Evolutionary conservation across 1,284 basidiomycete species (phyloP), one percentile per base, ranked within the genome.

Genomic region (Vanrija pseudolonga): DNA sequence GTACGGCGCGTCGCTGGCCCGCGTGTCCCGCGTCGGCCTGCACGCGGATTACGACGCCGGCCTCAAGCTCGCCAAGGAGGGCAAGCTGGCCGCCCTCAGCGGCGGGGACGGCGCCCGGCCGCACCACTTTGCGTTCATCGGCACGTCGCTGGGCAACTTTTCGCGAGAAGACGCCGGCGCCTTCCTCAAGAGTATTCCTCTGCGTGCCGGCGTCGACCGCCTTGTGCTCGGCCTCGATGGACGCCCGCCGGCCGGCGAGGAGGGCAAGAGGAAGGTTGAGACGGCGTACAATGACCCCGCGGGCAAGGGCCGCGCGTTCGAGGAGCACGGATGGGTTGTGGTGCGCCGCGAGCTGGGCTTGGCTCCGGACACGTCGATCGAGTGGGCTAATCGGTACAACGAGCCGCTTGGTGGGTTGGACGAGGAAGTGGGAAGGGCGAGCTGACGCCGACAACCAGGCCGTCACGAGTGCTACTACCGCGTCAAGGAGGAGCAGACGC

Each of bases 61-160:
- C 14, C 66, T 83, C 22, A 73, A 81, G 18, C 78, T 78, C 52
- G 77, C 82, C 60, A 69, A 76, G 41, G 64, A 74, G 20, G 80
- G 79, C 36, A 76, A 76, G 6, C 73, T 81, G 12, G 50, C 49
- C 8, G 41, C 55, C 7, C 57, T 74, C 8, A 56, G 59, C 17
- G 6, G 45, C 17, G n/a, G 37, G 23, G 39, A 20, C 23, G 39
- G 22, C 8, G 43, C 55, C 18, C 64, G 75, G 40, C 88, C 88
- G 9, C 73, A 90, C 32, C 90, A 93, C 67, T 78, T 97, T 52
- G 79, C 97, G 56, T 98, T 96, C 80, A 80, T 98, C n/a, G 95
- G 95, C 0, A 95, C 90, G 0, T 92, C 91, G 0, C 77, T 98
- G 14, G 95, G 95, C 14, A 98, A 98, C 78, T 97, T 98, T 72